phyloP scores from a whole-genome alignment of 2,329 filamentous ascomycete genomes.

The Pseudogymnoascus sp. region DNA sequence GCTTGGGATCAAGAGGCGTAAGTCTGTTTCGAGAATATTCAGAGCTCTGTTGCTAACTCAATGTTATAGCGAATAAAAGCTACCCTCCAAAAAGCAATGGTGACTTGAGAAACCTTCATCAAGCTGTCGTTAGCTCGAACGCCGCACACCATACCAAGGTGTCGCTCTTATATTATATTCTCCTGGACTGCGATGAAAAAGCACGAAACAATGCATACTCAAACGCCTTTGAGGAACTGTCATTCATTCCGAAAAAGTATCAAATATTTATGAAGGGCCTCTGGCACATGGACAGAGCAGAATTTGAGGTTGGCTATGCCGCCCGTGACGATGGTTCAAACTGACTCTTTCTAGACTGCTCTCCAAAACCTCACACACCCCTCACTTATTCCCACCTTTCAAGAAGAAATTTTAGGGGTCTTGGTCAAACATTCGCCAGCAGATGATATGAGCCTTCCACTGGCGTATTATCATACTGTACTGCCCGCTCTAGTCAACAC shows the following conservation, averaged over 20 bases:
- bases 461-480: constrained; percentile 73
- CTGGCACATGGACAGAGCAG: constrained; percentile 68
- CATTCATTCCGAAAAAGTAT: constrained; percentile 67
- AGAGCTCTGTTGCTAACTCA: background rate
- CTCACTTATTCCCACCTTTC: constrained; percentile 70
- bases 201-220: constrained; percentile 42
- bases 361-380: constrained; percentile 73
- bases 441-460: constrained; percentile 55
- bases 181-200: constrained; percentile 62
- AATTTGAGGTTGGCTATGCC: constrained; percentile 49
- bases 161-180: constrained; percentile 74
- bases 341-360: constrained; percentile 44
- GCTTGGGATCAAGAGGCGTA: constrained; percentile 63
- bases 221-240: constrained; percentile 50
- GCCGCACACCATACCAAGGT: constrained; percentile 71
- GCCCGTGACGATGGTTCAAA: constrained; percentile 10
- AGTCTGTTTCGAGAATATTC: constrained; percentile 17
- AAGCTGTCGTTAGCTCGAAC: constrained; percentile 56
- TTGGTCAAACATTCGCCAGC: constrained; percentile 55
- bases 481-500: constrained; percentile 63
- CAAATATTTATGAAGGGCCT: constrained; percentile 74
- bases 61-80: constrained; percentile 44
- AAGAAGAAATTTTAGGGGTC: constrained; percentile 69
- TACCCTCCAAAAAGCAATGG: constrained; percentile 69
- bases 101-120: constrained; percentile 61